Evolutionary conservation across 441 rosid genomes (phyloP), one percentile per base, ranked within the genome.

Genomic region (Isatis lusitanica): DNA sequence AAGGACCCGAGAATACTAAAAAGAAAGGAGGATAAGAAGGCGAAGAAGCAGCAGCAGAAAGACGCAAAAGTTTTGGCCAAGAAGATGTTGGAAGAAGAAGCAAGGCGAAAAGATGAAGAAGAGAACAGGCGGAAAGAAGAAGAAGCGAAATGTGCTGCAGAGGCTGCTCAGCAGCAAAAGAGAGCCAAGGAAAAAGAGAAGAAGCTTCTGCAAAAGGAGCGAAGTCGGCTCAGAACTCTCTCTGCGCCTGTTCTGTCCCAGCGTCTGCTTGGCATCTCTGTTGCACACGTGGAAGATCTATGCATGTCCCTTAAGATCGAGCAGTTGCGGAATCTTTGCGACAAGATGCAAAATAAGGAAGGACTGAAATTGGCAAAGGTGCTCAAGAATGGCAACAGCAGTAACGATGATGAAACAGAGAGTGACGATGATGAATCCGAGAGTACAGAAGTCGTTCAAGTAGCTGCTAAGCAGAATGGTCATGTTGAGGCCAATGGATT

Each of bases 81-180:
- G 83, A 91, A 80, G 83, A 71, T 85, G 87, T 91, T 81, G 68
- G 97, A 88, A 76, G 99, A 92, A 82, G 98, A 90, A 78, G 93
- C 68, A 79, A 79, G 60, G 62, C 83, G 86, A 78, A 94, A 85
- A 64, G 96, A 92, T 82, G 98, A 92, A 76, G 96, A 90, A 80
- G 89, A 70, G 80, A 81, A 74, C 11, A 79, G 60, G 62, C 83
- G 86, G 76, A 94, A 85, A 64, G 96, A 92, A 83, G 98, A 92
- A 76, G 98, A 79, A 43, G 89, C 70, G 55, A 83, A 71, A 62
- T 93, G 85, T 59, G 94, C 94, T 26, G 98, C 92, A 83, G 91
- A 85, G 79, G 96, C 90, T 48, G 79, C 75, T 21, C 96, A 77
- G 60, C 63, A 47, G 72, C 91, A 87, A 55, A 94, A 90, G 86